A percentile compares a stretch with the other conserved stretches of the same genome.
These are phyloP conservation scores for Phialophora macrospora DNA, from an alignment of 2,329 filamentous ascomycete species.

Conservation along the genomic window DNA sequence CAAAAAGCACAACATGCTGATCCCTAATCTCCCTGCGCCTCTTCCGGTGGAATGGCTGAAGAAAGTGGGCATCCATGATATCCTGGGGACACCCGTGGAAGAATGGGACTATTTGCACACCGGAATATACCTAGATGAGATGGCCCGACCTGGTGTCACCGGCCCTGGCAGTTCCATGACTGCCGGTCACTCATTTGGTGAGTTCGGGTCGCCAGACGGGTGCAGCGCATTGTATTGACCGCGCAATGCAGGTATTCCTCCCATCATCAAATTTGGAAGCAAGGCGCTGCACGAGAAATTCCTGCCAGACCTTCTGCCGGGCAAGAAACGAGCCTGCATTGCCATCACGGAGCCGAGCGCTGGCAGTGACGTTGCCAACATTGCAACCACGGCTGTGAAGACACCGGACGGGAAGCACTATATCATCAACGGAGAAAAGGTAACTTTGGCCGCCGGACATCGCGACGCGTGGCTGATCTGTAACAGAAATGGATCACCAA, in stretches of 20 bases:
- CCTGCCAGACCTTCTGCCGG: constrained; percentile 69
- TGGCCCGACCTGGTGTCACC: constrained; percentile 67
- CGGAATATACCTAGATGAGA: constrained; percentile 73
- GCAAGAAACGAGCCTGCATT: constrained; percentile 71
- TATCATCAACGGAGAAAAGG: constrained; percentile 53
- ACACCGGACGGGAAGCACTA: constrained; percentile 68
- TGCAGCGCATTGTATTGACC: neutral
- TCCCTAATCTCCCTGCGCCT: constrained; percentile 72
- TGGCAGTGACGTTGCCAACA: constrained; percentile 74
- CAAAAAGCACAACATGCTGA: constrained; percentile 68
- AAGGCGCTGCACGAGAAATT: constrained; percentile 66
- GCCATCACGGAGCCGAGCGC: constrained; percentile 79
- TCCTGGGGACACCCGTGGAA: constrained; percentile 70
- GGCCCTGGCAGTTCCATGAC: constrained; percentile 70
- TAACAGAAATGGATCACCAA: constrained; percentile 82
- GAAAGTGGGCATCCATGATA: constrained; percentile 67
- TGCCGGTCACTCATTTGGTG: constrained; percentile 68
- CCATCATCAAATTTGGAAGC: constrained; percentile 71
- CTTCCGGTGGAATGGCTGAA: constrained; percentile 71
- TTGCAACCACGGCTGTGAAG: constrained; percentile 69
- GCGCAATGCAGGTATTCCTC: constrained; percentile 62
- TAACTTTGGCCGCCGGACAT: neutral
- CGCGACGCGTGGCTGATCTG: constrained; percentile 55
- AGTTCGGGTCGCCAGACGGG: neutral
- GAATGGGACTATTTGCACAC: constrained; percentile 75